Evolutionary conservation across 1,284 basidiomycete genomes (phyloP).

Genomic region (Sphaerobolus stellatus): DNA sequence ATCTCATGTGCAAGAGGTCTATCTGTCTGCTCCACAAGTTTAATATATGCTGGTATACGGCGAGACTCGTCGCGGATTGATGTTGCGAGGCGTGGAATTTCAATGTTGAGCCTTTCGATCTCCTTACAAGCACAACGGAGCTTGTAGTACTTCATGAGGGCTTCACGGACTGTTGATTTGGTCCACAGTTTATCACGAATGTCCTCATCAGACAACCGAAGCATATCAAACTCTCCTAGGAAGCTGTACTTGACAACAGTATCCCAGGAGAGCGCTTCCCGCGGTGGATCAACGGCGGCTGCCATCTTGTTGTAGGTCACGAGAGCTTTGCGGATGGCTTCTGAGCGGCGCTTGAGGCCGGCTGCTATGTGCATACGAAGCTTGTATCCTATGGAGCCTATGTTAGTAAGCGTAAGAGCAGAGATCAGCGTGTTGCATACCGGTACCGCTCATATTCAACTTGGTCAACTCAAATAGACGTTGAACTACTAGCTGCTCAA

Average conservation of each 20-base stretch:
- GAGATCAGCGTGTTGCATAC: conserved; percentile 17
- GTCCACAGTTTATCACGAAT: conserved; percentile 19
- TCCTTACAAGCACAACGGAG: conserved; percentile 19
- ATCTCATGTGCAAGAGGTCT: not conserved
- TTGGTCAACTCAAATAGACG: conserved; percentile 34
- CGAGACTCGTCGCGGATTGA: not conserved
- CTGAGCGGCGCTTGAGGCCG: conserved; percentile 18
- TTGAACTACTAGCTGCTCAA: conserved; percentile 30
- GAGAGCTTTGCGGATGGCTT: conserved; percentile 22
- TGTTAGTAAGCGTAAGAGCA: conserved; percentile 2
- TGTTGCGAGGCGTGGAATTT: conserved; percentile 5
- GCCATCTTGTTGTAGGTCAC: conserved; percentile 23
- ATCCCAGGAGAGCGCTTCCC: conserved; percentile 15
- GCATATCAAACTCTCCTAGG: conserved; percentile 23
- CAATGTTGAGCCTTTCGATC: conserved; percentile 17
- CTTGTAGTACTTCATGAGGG: conserved; percentile 21
- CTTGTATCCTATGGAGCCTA: conserved; percentile 23
- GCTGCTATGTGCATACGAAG: conserved; percentile 27
- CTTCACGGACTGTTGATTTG: conserved; percentile 16
- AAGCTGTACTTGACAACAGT: conserved; percentile 21
- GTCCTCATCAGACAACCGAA: conserved; percentile 15
- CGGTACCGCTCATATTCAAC: conserved; percentile 25
- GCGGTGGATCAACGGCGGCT: conserved; percentile 10
- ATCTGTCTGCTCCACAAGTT: not conserved
- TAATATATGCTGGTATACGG: not conserved